Evolutionary conservation across 1,139 yeast genomes (phyloP).

Genomic region (Suhomyces choctaworum): DNA sequence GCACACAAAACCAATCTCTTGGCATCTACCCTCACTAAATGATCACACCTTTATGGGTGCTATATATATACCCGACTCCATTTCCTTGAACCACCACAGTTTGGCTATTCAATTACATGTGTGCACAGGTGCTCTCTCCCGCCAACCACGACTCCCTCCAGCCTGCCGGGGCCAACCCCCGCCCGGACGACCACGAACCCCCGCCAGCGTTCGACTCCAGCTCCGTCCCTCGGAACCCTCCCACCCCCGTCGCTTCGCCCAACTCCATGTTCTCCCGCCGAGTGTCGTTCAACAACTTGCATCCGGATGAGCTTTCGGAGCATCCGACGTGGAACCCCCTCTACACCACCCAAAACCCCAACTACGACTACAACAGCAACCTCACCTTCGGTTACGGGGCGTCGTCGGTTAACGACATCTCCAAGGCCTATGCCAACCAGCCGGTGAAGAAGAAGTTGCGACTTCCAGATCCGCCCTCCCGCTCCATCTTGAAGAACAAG

Average conservation of each 20-base stretch:
- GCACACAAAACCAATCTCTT: conserved; percentile 5
- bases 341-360: conserved; percentile 1
- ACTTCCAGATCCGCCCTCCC: conserved; percentile 37
- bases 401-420: conserved; percentile 17
- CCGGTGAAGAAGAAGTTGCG: conserved; percentile 19
- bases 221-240: conserved; percentile 3
- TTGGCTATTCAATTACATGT: no score
- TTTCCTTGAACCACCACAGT: no score
- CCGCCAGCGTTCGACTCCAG: neutral
- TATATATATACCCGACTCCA: no score
- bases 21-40: no score
- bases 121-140: no score
- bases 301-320: conserved; percentile 24
- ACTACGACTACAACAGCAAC: conserved; percentile 5
- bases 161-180: neutral
- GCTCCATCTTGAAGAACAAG: conserved; percentile 44
- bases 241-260: neutral
- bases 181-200: neutral
- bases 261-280: conserved; percentile 28
- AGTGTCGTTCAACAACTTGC: conserved; percentile 47
- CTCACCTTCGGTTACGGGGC: conserved; percentile 18
- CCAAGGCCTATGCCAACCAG: conserved; percentile 17
- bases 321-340: conserved; percentile 8
- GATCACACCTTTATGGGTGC: no score
- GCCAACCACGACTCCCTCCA: neutral